Evolutionary conservation across 257 asterid species (phyloP), one percentile per base, ranked within the genome.

Genomic region (Petunia secreta): DNA sequence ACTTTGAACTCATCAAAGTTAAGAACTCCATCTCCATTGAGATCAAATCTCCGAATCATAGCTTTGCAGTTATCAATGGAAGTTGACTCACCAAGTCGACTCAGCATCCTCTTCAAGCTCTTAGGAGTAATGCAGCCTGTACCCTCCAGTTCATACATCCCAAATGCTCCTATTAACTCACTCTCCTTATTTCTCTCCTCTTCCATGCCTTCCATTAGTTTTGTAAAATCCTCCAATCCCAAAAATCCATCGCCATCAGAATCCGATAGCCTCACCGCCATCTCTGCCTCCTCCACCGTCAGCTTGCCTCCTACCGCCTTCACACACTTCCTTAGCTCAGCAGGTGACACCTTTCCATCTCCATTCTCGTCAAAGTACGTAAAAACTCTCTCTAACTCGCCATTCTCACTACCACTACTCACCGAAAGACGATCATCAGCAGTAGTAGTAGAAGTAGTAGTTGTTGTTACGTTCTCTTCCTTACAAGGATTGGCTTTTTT

Each of bases 21-120:
- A 71, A 91, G 89, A 1, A 87, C 91, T 0, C 97, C 97, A 66
- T 91, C 94, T 3, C 86, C 91, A 44, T 91, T 81, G 53, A 90
- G 85, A 85, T 91, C 97, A 75, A 85, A 91, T 1, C 50, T 3
- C 13, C 90, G 84, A 2, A 91, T 89, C 96, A 91, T 91, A 38
- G 50, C 25, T 10, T 84, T 79, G 57, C 96, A 91, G 64, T 89
- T 87, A 0, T 87, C 90, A 15, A 84, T 82, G 83, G 82, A 84
- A 68, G 76, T 83, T 34, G 85, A 74, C 74, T 90, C 94, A 9
- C 97, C 97, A 67, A 91, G 75, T 39, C 87, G 75, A 53, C 89
- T 87, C 69, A 90, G 82, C 94, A 89, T 89, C 75, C 88, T 87
- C 71, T 85, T 83, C 88, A 90, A 80, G 78, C 97, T 91, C 81